A percentile compares a stretch with the other conserved stretches of the same genome.
These are phyloP conservation scores for Sequoiadendron giganteum DNA, from an alignment of 75 land plant species.

Conservation along the genomic window DNA sequence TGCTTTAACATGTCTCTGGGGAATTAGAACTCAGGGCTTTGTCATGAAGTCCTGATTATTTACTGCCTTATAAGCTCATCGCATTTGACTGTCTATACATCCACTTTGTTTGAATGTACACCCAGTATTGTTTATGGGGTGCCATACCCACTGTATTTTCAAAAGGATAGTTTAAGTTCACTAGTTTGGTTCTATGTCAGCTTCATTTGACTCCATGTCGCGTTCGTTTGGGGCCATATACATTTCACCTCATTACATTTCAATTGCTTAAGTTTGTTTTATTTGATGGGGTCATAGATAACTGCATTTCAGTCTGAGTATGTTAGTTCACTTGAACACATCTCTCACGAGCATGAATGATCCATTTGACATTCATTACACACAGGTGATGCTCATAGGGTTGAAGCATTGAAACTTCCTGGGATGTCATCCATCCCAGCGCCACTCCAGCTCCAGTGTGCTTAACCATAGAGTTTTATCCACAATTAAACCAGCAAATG, in stretches of 20 bases:
- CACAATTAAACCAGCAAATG: no score
- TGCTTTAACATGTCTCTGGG: background rate
- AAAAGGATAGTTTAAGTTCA: background rate
- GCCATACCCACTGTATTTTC: background rate
- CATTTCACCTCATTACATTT: background rate
- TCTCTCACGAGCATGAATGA: no score
- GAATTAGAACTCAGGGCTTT: background rate
- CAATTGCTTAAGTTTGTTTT: background rate
- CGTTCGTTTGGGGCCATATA: background rate
- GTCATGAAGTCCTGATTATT: background rate
- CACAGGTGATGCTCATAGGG: no score
- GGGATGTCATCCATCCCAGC: no score
- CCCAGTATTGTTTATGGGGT: no score
- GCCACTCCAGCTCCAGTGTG: no score
- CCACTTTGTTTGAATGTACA: background rate
- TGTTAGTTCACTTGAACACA: no score
- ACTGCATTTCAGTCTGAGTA: background rate
- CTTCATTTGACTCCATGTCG: background rate
- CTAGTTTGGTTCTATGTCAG: background rate
- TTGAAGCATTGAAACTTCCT: no score
- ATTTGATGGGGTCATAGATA: no score
- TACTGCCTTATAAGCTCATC: background rate
- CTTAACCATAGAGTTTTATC: no score
- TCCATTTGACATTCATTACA: no score
- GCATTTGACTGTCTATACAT: background rate